Conservation (phyloP, 2,329 filamentous ascomycete genomes). For the Xylariales sp. region DNA sequence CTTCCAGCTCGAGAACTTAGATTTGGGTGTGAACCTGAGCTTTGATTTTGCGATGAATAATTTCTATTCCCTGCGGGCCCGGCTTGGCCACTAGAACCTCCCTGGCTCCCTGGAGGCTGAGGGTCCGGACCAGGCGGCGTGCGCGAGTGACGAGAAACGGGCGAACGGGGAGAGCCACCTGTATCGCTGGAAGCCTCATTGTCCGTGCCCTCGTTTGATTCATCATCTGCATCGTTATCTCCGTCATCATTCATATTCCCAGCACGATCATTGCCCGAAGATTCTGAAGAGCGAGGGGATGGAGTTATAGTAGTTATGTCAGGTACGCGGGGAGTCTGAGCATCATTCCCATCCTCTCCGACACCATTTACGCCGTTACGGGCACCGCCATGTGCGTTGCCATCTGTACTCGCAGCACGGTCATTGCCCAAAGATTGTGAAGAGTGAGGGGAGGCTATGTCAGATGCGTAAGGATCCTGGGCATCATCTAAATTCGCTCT, state of each 20-base stretch:
- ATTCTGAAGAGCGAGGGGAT: not conserved
- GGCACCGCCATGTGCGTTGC: too few relatives aligned
- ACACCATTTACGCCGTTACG: too few relatives aligned
- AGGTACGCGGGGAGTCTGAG: too few relatives aligned
- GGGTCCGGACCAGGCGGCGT: not conserved
- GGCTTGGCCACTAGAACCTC: constrained; percentile 1
- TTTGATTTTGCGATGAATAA: not conserved
- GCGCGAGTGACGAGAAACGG: not conserved
- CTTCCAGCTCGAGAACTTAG: constrained; percentile 6
- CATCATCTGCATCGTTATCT: not conserved
- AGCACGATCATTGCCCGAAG: too few relatives aligned
- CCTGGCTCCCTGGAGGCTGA: constrained; percentile 1
- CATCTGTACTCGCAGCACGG: not conserved
- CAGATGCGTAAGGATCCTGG: not conserved
- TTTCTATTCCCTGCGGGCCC: not conserved
- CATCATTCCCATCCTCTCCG: too few relatives aligned
- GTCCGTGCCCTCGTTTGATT: not conserved
- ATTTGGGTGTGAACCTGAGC: not conserved
- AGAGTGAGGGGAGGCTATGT: too few relatives aligned
- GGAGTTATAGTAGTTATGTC: too few relatives aligned
- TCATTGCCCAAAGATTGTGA: too few relatives aligned
- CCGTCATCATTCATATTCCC: too few relatives aligned
- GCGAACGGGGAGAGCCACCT: not conserved
- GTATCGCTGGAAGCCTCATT: not conserved
- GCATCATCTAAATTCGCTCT: not conserved